A percentile compares a stretch with the other conserved stretches of the same genome.
phyloP scores from a whole-genome alignment of 2,329 filamentous ascomycete species.

The Fusarium sulawesiense region DNA sequence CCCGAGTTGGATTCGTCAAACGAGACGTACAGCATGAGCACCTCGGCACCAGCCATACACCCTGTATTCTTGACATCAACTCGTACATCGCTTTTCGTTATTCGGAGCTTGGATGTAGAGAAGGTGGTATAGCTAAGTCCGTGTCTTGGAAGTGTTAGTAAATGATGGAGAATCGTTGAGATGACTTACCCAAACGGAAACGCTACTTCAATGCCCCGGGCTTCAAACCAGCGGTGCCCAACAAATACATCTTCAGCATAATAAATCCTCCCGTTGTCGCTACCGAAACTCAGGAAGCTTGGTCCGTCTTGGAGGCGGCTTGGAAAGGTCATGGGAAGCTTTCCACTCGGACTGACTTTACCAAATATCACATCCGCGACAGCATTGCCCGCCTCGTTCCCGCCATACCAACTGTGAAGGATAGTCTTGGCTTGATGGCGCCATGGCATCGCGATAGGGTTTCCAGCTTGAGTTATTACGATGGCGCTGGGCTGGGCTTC shows the following conservation, averaged over 20 bases:
- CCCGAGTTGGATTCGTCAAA: background rate
- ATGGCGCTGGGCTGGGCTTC: conserved; percentile 14
- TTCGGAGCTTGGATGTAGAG: background rate
- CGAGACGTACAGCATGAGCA: conserved; percentile 17
- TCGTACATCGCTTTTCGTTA: background rate
- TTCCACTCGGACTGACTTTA: conserved; percentile 26
- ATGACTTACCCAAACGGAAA: conserved; percentile 22
- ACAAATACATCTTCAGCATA: conserved; percentile 32
- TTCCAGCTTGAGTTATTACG: conserved; percentile 27
- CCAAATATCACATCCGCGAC: conserved; percentile 28
- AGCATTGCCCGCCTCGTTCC: conserved; percentile 26
- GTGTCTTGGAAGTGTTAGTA: conserved; percentile 1
- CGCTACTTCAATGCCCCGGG: conserved; percentile 3
- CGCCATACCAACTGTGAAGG: conserved; percentile 32
- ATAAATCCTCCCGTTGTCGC: conserved; percentile 16
- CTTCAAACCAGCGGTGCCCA: conserved; percentile 29
- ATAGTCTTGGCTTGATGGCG: conserved; percentile 8
- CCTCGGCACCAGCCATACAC: background rate
- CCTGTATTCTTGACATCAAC: conserved; percentile 17
- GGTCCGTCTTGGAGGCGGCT: conserved; percentile 13
- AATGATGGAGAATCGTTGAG: rapidly evolving
- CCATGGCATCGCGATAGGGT: conserved; percentile 32
- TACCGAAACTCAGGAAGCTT: conserved; percentile 20
- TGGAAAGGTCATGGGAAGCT: conserved; percentile 19
- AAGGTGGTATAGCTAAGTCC: conserved; percentile 29